phyloP scores from a whole-genome alignment of 345 rosid species.

The Gossypium bickii region DNA sequence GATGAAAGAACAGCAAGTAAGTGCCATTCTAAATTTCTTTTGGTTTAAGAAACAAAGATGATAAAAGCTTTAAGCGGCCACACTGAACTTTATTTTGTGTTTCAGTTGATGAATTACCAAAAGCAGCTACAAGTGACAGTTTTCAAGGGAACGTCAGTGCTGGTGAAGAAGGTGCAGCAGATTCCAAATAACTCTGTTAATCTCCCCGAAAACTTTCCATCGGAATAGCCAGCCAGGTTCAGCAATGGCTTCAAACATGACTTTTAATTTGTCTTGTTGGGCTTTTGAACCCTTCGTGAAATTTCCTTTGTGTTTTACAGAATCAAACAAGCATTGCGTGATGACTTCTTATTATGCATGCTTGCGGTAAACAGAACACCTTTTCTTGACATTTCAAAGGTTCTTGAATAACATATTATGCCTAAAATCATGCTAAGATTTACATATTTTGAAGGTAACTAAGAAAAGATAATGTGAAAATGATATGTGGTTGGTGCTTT shows the following conservation, averaged over 20 bases:
- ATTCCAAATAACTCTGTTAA: background rate
- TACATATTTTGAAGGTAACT: background rate
- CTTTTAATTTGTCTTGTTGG: background rate
- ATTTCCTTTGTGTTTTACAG: background rate
- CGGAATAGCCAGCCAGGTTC: background rate
- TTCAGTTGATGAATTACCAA: slow-evolving; percentile 61
- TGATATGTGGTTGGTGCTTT: too few species aligned
- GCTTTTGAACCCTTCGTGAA: background rate
- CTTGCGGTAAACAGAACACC: slow-evolving; percentile 5
- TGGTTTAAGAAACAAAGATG: background rate
- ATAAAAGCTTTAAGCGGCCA: background rate
- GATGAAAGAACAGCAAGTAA: slow-evolving; percentile 68
- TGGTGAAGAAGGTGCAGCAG: slow-evolving; percentile 66
- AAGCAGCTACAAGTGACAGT: slow-evolving; percentile 64
- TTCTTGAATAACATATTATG: background rate
- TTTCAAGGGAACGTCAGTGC: slow-evolving; percentile 78
- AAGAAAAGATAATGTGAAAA: background rate
- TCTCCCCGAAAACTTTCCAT: background rate
- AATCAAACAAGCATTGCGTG: slow-evolving; percentile 26
- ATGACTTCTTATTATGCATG: slow-evolving; percentile 38
- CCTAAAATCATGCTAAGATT: background rate
- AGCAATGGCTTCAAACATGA: background rate
- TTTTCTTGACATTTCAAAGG: background rate
- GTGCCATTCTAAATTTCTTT: slow-evolving; percentile 19
- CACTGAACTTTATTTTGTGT: background rate